A percentile compares a stretch with the other conserved stretches of the same genome.
Evolutionary conservation across 2,329 filamentous ascomycete species (phyloP).

Genomic region (Albophoma yamanashiensis): DNA sequence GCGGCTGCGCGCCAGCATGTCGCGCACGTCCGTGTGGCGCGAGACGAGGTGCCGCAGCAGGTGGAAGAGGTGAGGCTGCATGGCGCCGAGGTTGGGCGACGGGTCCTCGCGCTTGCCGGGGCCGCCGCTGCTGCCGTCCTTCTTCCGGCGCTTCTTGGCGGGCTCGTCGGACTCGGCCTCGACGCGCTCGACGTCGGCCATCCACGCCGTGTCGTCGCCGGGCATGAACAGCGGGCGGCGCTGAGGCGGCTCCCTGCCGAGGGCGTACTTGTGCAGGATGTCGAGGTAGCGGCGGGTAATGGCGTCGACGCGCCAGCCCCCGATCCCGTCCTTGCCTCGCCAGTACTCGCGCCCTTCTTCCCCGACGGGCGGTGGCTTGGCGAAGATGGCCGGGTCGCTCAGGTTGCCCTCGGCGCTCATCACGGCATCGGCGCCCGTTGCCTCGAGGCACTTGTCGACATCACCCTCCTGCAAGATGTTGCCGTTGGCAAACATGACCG

Average conservation of each 20-base stretch:
- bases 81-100: conserved; percentile 58
- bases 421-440: conserved; percentile 80
- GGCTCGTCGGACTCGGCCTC: conserved; percentile 32
- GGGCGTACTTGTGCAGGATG: conserved; percentile 71
- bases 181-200: conserved; percentile 20
- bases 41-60: conserved; percentile 74
- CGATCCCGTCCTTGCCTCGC: conserved; percentile 65
- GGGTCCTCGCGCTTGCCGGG: conserved; percentile 24
- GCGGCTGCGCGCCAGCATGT: conserved; percentile 62
- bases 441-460: conserved; percentile 64
- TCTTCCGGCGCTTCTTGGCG: conserved; percentile 41
- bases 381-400: conserved; percentile 83
- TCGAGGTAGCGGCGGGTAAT: conserved; percentile 82
- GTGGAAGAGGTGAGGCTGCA: conserved; percentile 92
- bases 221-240: conserved; percentile 66
- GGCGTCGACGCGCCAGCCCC: conserved; percentile 83
- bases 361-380: conserved; percentile 50
- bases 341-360: conserved; percentile 74
- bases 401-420: conserved; percentile 97
- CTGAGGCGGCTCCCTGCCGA: conserved; percentile 53
- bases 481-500: conserved; percentile 93
- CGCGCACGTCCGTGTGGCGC: conserved; percentile 71
- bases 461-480: conserved; percentile 80
- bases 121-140: conserved; percentile 18
- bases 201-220: conserved; percentile 38